Base-by-base conservation (phyloP, 352 stramenopile species). In the Phytophthora quininea region DNA sequence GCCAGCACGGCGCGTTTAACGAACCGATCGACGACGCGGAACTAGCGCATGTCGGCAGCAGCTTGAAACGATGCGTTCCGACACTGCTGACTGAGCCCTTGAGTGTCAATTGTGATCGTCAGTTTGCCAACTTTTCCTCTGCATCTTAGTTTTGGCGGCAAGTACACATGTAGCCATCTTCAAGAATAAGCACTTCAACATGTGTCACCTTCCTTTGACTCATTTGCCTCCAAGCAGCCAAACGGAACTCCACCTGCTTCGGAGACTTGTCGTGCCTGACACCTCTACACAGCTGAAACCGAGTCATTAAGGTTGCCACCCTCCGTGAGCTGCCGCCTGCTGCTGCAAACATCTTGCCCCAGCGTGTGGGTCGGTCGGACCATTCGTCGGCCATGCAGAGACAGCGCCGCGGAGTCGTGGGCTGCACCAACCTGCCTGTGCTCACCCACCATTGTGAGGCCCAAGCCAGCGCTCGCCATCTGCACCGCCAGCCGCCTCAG, bases 341-440 rank as follows among this genome's bases (percentile, higher is more conserved):
- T 35, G 19, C 42, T 27, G 24, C 35, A 11, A 58, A 10, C 56
- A 48, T 24, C 19, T 35, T 58, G 42, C 48, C 15, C 15, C 37
- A 29, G 43, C 47, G 56, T 65, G 43, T 42, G 43, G 40, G 51
- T 37, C 29, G 46, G 53, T 43, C 40, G 12, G 40, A 49, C 43
- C 43, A 49, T 27, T 1, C 9, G 15, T 24, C 3, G 6, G 62
- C 45, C 67, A 76, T 72, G 69, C 42, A 32, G 29, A 73, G 71
- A 29, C 61, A 76, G 52, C 74, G 71, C 29, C 58, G 64, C 48
- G 75, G 68, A 35, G 48, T 73, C 35, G 15, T 78, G 24, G 71
- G 64, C 19, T 70, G 55, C 58, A 83, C 72, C 3, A 83, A 83
- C 45, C 64, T 83, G 52, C 52, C 55, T n/a, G 51, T 60, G 46